Conservation (phyloP, 331 rosid genomes). For the Acacia pycnantha region DNA sequence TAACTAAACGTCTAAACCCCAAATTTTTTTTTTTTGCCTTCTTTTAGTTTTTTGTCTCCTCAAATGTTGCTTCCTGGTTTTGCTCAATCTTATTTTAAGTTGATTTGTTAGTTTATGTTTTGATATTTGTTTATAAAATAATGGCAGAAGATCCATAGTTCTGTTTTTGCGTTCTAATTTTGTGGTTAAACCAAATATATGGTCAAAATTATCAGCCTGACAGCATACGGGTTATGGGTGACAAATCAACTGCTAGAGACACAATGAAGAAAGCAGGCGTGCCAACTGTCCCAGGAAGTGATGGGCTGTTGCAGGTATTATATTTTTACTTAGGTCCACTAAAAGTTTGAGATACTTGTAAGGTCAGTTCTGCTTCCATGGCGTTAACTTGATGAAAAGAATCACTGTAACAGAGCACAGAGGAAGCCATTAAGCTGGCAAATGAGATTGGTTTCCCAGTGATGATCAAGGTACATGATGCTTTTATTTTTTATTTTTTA, state of each 20-base stretch:
- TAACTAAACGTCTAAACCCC: not conserved
- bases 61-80: not conserved
- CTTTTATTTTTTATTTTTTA: constrained; percentile 24
- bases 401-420: constrained; percentile 69
- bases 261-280: constrained; percentile 90
- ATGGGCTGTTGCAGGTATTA: constrained; percentile 80
- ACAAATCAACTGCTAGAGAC: constrained; percentile 93
- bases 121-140: constrained; percentile 12
- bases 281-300: constrained; percentile 85
- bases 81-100: constrained; percentile 13
- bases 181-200: constrained; percentile 30
- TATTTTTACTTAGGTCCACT: constrained; percentile 12
- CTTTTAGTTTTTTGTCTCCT: not conserved
- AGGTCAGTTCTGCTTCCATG: constrained; percentile 23
- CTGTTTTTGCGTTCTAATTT: constrained; percentile 18
- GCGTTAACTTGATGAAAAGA: not conserved
- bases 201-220: constrained; percentile 67
- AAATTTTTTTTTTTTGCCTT: not conserved
- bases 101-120: constrained; percentile 1
- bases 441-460: constrained; percentile 95
- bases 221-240: constrained; percentile 95
- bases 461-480: constrained; percentile 81
- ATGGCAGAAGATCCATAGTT: not conserved
- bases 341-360: constrained; percentile 16
- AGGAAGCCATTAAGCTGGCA: constrained; percentile 87